Evolutionary conservation across 2,329 filamentous ascomycete species (phyloP), one percentile per base, ranked within the genome.

Genomic region (Colletotrichum spinosum): DNA sequence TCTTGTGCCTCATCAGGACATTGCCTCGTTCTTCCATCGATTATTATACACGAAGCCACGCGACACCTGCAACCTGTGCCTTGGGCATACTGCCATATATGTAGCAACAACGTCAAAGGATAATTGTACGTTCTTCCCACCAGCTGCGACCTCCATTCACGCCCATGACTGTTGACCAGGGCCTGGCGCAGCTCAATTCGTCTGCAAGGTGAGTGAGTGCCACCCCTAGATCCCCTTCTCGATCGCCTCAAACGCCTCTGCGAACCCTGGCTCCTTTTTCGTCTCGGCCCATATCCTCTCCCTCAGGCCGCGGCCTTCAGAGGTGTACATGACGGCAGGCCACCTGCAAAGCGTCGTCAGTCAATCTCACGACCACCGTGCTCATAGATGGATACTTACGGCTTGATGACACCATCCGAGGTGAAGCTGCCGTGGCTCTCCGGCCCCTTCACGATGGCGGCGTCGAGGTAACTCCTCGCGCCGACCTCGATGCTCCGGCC

Each of bases 401-500:
- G 79, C 4, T 69, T 67, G 38, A 84, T 78, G 11, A 79, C 71
- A 76, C 80, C 84, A 60, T 79, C 78, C 73, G 80, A 82, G 0
- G 84, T 44, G 62, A 80, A 83, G 45, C 78, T 80, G 1, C 82
- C 83, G 69, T 86, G 83, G 2, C 79, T 80, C 70, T 85, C 82
- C 51, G 75, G 76, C 0, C 83, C 83, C 66, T 84, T 78, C 1
- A 76, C 72, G 0, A 82, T 72, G 0, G 72, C 73, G 0, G 82
- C 82, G 67, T 86, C 82, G 5, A 85, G 60, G 67, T 81, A 83
- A 2, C 77, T 80, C 54, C 76, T 77, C 1, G 81, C 82, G 4
- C 80, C 84, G 3, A 78, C 76, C 17, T 73, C 70, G 12, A 74
- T 49, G 12, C 65, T 74, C n/a, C 78, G 71, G 1, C 68, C 78